Evolutionary conservation across 129 eudicot genomes (phyloP).

Genomic region (Pulicaria dysenterica): DNA sequence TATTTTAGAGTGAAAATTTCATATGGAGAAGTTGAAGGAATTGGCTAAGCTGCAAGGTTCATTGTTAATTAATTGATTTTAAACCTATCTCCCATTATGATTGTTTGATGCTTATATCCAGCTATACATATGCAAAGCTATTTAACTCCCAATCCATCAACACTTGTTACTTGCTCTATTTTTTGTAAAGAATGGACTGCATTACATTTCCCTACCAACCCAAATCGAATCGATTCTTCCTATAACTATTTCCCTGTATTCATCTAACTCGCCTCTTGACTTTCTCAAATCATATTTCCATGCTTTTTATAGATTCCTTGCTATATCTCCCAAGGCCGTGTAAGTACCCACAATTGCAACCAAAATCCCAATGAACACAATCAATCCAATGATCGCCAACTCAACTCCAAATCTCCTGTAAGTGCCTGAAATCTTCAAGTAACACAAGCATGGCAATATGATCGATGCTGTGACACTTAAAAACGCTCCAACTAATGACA

Average conservation of each 20-base stretch:
- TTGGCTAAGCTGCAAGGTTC: too few relatives aligned
- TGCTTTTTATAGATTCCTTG: conserved; percentile 20
- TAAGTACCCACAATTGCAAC: conserved; percentile 70
- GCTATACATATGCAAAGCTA: too few relatives aligned
- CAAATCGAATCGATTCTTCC: background rate
- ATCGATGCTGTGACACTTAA: conserved; percentile 77
- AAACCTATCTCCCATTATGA: too few relatives aligned
- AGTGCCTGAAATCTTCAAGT: conserved; percentile 68
- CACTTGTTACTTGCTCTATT: too few relatives aligned
- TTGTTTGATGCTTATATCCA: too few relatives aligned
- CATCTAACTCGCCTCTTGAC: background rate
- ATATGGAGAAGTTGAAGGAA: too few relatives aligned
- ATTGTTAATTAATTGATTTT: too few relatives aligned
- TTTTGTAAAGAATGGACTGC: background rate
- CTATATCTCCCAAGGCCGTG: conserved; percentile 52
- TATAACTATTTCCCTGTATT: background rate
- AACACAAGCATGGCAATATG: conserved; percentile 76
- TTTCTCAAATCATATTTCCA: background rate
- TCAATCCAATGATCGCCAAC: conserved; percentile 35
- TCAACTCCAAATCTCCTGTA: conserved; percentile 54
- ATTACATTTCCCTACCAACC: background rate
- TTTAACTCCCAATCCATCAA: too few relatives aligned
- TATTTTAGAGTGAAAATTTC: too few relatives aligned
- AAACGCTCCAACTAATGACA: conserved; percentile 97
- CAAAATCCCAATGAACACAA: conserved; percentile 47